phyloP scores from a whole-genome alignment of 1,139 yeast species.

The Blastobotrys niveus region DNA sequence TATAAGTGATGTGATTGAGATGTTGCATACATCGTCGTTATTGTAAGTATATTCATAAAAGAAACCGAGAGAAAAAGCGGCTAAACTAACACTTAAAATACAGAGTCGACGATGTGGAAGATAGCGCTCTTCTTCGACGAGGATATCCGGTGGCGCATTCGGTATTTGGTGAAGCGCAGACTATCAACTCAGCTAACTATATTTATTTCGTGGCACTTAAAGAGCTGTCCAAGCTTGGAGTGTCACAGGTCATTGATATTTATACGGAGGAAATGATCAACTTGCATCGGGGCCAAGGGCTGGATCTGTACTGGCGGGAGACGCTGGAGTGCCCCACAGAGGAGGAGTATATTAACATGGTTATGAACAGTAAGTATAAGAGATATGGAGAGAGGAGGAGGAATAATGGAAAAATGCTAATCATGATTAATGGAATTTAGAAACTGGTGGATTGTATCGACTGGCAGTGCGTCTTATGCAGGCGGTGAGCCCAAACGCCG shows the following conservation, averaged over 20 bases:
- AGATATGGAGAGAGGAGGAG: no score
- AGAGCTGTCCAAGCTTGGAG: constrained; percentile 39
- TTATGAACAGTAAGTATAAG: constrained; percentile 47
- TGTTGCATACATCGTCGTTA: constrained; percentile 60
- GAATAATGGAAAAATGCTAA: neutral
- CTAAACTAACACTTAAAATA: neutral
- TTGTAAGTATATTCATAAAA: constrained; percentile 30
- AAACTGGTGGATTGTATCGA: constrained; percentile 84
- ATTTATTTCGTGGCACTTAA: constrained; percentile 70
- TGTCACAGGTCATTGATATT: constrained; percentile 14
- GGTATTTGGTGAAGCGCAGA: constrained; percentile 67
- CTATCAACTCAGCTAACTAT: constrained; percentile 77
- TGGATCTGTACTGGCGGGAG: constrained; percentile 87
- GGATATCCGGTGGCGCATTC: constrained; percentile 76
- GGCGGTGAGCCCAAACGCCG: constrained; percentile 25
- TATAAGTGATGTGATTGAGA: constrained; percentile 46
- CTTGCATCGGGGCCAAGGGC: constrained; percentile 83
- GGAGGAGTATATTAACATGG: constrained; percentile 70
- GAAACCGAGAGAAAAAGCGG: neutral
- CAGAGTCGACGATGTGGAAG: constrained; percentile 80
- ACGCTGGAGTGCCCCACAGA: constrained; percentile 56
- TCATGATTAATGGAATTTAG: constrained; percentile 14
- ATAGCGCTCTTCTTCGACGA: constrained; percentile 59
- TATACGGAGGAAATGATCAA: constrained; percentile 60
- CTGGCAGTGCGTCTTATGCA: constrained; percentile 63